These are phyloP conservation scores for Nakataea oryzae DNA, from an alignment of 2,329 filamentous ascomycete species.

Conservation along the genomic window DNA sequence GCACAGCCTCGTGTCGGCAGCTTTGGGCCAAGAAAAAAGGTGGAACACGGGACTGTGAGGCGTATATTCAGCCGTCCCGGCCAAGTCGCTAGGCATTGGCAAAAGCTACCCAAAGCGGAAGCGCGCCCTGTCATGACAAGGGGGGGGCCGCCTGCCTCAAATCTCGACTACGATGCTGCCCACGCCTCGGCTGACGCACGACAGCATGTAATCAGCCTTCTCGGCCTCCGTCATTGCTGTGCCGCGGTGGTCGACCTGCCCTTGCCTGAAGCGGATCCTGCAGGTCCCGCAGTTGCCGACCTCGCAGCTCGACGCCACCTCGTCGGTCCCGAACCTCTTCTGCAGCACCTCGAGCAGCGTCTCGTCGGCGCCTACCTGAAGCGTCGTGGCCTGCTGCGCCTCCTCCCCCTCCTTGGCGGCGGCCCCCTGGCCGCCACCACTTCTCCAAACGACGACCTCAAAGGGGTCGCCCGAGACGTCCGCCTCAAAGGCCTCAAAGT, in stretches of 20 bases:
- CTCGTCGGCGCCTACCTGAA: slow-evolving; percentile 37
- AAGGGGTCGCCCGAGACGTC: slow-evolving; percentile 48
- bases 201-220: slow-evolving; percentile 31
- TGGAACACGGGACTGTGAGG: neutral
- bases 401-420: neutral
- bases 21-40: no score
- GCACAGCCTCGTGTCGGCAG: neutral
- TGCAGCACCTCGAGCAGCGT: slow-evolving; percentile 37
- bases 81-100: no score
- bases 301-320: slow-evolving; percentile 37
- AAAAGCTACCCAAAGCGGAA: no score
- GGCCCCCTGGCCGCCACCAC: slow-evolving; percentile 5
- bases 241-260: slow-evolving; percentile 37
- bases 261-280: slow-evolving; percentile 28
- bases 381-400: slow-evolving; percentile 17
- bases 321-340: slow-evolving; percentile 25
- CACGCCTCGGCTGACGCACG: slow-evolving; percentile 41
- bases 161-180: slow-evolving; percentile 38
- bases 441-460: slow-evolving; percentile 39
- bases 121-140: neutral
- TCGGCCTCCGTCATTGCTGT: slow-evolving; percentile 34
- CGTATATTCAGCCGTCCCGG: neutral
- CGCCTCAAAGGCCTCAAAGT: slow-evolving; percentile 49
- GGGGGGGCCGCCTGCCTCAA: slow-evolving; percentile 12
- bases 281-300: slow-evolving; percentile 46